Percentiles rank a stretch among this genome's conserved stretches.
phyloP scores from a whole-genome alignment of 768 basidiomycete species.

The Lentinus brumalis region DNA sequence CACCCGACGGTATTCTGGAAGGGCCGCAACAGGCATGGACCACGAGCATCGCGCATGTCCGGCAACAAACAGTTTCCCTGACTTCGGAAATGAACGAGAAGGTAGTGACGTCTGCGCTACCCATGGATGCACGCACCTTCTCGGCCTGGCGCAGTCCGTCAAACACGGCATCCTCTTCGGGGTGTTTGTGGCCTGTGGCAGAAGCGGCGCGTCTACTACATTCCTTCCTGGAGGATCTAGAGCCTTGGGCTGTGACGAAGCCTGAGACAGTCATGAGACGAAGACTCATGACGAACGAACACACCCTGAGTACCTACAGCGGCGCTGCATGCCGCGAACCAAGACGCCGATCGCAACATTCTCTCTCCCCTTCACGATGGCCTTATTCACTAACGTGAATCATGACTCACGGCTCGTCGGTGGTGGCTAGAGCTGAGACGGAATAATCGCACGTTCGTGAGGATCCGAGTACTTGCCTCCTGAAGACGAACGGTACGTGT shows the following conservation, averaged over 20 bases:
- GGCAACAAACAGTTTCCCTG: not conserved
- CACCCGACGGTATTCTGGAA: not conserved
- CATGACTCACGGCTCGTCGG: not conserved
- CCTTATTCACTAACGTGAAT: not conserved
- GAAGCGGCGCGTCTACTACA: not conserved
- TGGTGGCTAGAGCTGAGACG: not conserved
- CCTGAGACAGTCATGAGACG: not conserved
- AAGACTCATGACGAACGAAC: not conserved
- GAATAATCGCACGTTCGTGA: slow-evolving; percentile 18
- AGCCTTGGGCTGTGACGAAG: not conserved
- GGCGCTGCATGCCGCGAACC: not conserved
- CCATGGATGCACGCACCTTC: slow-evolving; percentile 1
- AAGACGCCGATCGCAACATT: slow-evolving; percentile 3
- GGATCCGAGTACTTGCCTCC: not conserved
- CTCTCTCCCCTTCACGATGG: not conserved
- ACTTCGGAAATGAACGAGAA: slow-evolving; percentile 19
- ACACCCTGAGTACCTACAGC: not conserved
- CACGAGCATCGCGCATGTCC: not conserved
- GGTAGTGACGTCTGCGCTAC: slow-evolving; percentile 3
- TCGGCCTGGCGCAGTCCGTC: not conserved
- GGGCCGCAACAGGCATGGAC: not conserved
- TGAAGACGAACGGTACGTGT: not conserved
- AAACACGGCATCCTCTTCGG: not conserved
- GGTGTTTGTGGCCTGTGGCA: not conserved
- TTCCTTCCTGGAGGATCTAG: not conserved